Conservation (phyloP, 495 filamentous ascomycete genomes). For the Copromyces sp. region DNA sequence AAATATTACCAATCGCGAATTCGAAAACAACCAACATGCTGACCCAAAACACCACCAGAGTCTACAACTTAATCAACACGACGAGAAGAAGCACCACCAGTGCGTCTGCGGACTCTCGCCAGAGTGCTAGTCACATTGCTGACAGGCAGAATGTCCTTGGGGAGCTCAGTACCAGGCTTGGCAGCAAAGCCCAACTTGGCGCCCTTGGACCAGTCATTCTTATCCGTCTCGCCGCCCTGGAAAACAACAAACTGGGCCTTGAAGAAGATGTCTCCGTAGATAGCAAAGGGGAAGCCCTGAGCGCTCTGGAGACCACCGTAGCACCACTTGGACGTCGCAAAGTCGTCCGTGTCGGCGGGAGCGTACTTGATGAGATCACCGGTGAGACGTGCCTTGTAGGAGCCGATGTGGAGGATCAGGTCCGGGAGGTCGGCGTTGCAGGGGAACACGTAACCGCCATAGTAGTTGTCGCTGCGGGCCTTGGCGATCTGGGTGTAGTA, state of each 20-base stretch:
- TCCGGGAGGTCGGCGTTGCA: conserved; percentile 28
- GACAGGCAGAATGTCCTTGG: background rate
- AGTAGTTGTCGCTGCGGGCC: conserved; percentile 34
- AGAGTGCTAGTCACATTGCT: background rate
- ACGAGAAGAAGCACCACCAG: background rate
- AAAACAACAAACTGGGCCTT: conserved; percentile 78
- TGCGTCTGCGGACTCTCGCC: background rate
- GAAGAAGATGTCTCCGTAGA: conserved; percentile 77
- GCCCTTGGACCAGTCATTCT: background rate
- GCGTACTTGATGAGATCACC: conserved; percentile 53
- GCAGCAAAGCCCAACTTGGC: conserved; percentile 51
- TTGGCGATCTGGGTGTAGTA: conserved; percentile 59
- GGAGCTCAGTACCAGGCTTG: conserved; percentile 18
- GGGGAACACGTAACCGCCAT: conserved; percentile 42
- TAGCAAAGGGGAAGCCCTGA: conserved; percentile 52
- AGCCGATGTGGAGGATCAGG: conserved; percentile 48
- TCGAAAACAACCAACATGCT: background rate
- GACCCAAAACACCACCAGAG: background rate
- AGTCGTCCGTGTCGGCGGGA: conserved; percentile 29
- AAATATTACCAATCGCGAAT: background rate
- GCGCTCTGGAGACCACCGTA: conserved; percentile 59
- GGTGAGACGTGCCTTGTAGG: conserved; percentile 45
- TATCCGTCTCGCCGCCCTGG: conserved; percentile 39
- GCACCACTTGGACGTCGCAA: conserved; percentile 40
- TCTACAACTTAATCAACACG: background rate